Evolutionary conservation across 495 filamentous ascomycete genomes (phyloP).

Genomic region (Daldinia caldariorum): DNA sequence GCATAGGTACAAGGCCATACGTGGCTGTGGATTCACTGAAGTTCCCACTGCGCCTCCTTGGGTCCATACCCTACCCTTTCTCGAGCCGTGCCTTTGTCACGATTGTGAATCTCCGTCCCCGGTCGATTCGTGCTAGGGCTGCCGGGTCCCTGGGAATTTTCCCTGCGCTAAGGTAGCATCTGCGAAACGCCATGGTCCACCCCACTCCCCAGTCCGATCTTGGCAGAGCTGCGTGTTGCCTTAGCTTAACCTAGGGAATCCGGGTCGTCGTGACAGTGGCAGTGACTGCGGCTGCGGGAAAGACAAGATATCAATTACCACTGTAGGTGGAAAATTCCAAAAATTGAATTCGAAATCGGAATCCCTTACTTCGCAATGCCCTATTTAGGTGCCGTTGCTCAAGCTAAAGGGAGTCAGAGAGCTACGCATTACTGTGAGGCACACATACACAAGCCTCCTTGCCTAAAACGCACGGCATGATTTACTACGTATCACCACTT

Average conservation of each 20-base stretch:
- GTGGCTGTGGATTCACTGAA: conserved; percentile 26
- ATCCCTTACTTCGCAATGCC: neutral
- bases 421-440: conserved; percentile 9
- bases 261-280: conserved; percentile 1
- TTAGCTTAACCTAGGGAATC: neutral
- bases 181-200: conserved; percentile 5
- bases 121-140: conserved; percentile 19
- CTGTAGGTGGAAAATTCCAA: neutral
- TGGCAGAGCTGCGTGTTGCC: conserved; percentile 1
- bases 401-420: conserved; percentile 3
- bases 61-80: neutral
- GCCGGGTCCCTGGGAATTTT: conserved; percentile 36
- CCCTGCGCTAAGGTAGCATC: conserved; percentile 29
- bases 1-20: neutral
- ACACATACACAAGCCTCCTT: conserved; percentile 21
- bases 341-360: neutral
- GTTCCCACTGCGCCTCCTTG: conserved; percentile 32
- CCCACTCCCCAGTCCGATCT: neutral
- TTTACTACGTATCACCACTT: conserved; percentile 17
- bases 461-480: conserved; percentile 18
- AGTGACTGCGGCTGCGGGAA: neutral
- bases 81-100: neutral
- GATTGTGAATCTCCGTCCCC: conserved; percentile 10
- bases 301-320: neutral
- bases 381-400: neutral